Base-by-base conservation (phyloP, 495 filamentous ascomycete genomes). In the Durotheca rogersii region DNA sequence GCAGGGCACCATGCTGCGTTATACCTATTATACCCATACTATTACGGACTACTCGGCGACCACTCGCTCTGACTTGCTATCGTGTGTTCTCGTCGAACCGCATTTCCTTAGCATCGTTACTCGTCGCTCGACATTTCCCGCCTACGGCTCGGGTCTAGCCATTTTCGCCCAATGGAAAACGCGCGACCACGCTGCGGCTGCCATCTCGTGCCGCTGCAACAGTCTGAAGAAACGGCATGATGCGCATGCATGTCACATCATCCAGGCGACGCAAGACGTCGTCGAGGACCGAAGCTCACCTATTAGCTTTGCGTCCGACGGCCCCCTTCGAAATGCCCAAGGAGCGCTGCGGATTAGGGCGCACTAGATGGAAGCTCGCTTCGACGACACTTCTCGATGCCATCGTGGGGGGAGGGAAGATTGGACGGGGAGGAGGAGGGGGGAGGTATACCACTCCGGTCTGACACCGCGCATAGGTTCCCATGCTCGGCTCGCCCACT, bases 171-270 rank as follows among this genome's bases (percentile, higher is more conserved):
- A 59, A 51, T 39, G 47, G 35, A 16, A 35, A 16, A 48, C 20
- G 51, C 51, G 47, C 47, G 47, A 59, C 40, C 48, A 46, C 45
- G 46, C 45, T 60, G 57, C 57, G 52, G 52, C 57, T 56, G 30
- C 39, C 35, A 51, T 56, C 47, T 44, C 30, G 39, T 47, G 43
- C 43, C 37, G 42, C 39, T 56, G 43, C 42, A 47, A 47, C 47
- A 46, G 47, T 48, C 43, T 44, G 47, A 42, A 27, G 47, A 49
- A 44, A 51, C 51, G 21, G 47, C 51, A 60, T 60, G 52, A 60
- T 56, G 57, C 57, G 57, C 47, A 60, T 60, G 56, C 56, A 59
- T 54, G 56, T 59, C 56, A 47, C 45, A 59, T 59, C 56, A 59
- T 51, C 39, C 21, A 59, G 35, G 45, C 56, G 32, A 54, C 45